phyloP scores from a whole-genome alignment of 768 basidiomycete genomes.

The Tremella mesenterica region DNA sequence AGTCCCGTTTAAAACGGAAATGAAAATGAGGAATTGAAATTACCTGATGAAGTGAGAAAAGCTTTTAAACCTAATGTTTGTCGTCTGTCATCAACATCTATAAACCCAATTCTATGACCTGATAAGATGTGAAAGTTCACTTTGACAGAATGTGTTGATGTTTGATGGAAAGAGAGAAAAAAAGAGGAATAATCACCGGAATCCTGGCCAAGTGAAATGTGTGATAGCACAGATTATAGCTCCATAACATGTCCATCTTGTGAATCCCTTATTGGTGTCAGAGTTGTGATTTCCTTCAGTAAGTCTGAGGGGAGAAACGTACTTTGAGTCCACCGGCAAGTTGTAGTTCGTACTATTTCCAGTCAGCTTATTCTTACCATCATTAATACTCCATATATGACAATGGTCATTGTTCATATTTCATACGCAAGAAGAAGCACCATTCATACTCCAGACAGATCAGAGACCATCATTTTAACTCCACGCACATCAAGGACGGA shows the following conservation, averaged over 20 bases:
- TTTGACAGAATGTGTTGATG: background rate
- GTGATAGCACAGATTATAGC: slow-evolving; percentile 27
- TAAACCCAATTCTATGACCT: background rate
- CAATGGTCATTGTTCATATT: no score
- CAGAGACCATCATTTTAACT: background rate
- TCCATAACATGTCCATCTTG: slow-evolving; percentile 39
- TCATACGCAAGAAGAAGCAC: no score
- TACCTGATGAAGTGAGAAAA: slow-evolving; percentile 67
- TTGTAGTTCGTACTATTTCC: slow-evolving; percentile 27
- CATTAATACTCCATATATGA: background rate
- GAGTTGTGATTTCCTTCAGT: background rate
- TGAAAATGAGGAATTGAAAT: background rate
- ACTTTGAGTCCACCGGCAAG: slow-evolving; percentile 34
- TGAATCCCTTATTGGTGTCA: slow-evolving; percentile 27
- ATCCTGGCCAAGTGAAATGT: slow-evolving; percentile 39
- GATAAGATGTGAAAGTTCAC: background rate
- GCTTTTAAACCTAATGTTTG: slow-evolving; percentile 75
- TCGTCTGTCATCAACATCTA: slow-evolving; percentile 48
- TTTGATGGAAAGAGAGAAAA: background rate
- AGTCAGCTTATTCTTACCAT: background rate
- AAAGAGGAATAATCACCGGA: slow-evolving; percentile 22
- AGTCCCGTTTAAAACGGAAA: background rate
- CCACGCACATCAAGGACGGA: background rate
- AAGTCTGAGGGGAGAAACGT: background rate
- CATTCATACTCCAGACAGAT: no score